phyloP scores from a whole-genome alignment of 129 eudicot species.

The Artemisia argyi region DNA sequence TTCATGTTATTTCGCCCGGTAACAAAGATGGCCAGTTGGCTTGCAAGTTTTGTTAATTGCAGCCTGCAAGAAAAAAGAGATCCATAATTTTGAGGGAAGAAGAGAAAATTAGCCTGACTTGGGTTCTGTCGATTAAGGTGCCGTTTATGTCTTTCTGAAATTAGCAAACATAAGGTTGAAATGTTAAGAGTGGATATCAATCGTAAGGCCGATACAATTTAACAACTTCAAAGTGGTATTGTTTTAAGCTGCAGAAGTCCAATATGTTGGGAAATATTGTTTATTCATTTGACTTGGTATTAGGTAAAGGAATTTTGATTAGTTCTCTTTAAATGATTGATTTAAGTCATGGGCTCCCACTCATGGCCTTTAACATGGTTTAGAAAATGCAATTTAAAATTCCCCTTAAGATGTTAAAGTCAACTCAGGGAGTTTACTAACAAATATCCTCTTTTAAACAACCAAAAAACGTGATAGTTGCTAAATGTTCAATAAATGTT shows the following conservation, averaged over 20 bases:
- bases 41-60: too few species aligned
- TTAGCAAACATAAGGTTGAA: background rate
- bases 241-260: background rate
- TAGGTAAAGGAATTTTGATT: slow-evolving; percentile 6
- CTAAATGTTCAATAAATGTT: slow-evolving; percentile 4
- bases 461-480: slow-evolving; percentile 12
- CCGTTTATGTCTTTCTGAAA: background rate
- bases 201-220: background rate
- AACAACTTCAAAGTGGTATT: background rate
- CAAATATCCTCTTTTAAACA: slow-evolving; percentile 2
- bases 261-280: background rate
- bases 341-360: too few species aligned
- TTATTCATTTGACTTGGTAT: background rate
- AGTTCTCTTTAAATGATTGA: slow-evolving; percentile 4
- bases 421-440: slow-evolving; percentile 21
- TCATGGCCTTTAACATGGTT: background rate
- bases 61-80: too few species aligned
- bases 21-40: too few species aligned
- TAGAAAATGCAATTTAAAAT: background rate
- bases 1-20: background rate
- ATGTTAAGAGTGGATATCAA: background rate
- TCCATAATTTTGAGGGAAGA: too few species aligned
- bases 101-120: too few species aligned
- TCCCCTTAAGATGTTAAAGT: slow-evolving; percentile 22
- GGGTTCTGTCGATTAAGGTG: background rate